These are phyloP conservation scores for Batrachochytrium dendrobatidis DNA, from an alignment of 371 early-diverging fungal genomes.

Conservation along the genomic window DNA sequence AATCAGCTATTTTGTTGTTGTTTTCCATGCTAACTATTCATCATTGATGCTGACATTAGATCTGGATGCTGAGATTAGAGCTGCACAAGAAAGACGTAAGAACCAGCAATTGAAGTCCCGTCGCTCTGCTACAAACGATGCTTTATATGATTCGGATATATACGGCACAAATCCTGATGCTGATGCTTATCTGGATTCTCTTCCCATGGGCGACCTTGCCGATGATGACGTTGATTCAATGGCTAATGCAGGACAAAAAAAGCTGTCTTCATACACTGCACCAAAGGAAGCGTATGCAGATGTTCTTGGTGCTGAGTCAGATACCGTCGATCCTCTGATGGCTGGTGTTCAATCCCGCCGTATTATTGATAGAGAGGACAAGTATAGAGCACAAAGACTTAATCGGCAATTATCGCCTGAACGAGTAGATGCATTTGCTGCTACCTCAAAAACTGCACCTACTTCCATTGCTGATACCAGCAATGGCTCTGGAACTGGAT, in stretches of 20 bases:
- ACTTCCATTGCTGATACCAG: slow-evolving; percentile 18
- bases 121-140: slow-evolving; percentile 32
- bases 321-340: slow-evolving; percentile 43
- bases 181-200: slow-evolving; percentile 63
- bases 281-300: slow-evolving; percentile 59
- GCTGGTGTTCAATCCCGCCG: slow-evolving; percentile 61
- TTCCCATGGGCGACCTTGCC: slow-evolving; percentile 50
- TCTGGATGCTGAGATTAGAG: slow-evolving; percentile 57
- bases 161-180: slow-evolving; percentile 62
- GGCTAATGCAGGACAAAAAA: slow-evolving; percentile 7
- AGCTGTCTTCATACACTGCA: slow-evolving; percentile 67
- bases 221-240: slow-evolving; percentile 39
- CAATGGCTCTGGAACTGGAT: slow-evolving; percentile 24
- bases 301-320: slow-evolving; percentile 41
- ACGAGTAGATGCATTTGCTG: slow-evolving; percentile 73
- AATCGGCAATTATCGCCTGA: slow-evolving; percentile 80
- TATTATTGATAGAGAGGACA: slow-evolving; percentile 80
- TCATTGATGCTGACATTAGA: slow-evolving; percentile 22
- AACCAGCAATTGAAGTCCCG: slow-evolving; percentile 23
- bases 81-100: slow-evolving; percentile 50
- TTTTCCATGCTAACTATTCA: background rate
- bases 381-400: slow-evolving; percentile 67
- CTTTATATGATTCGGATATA: slow-evolving; percentile 73
- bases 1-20: background rate
- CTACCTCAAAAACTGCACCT: slow-evolving; percentile 12